These are phyloP conservation scores for Lachancea sp. DNA, from an alignment of 805 yeast genomes.

Conservation along the genomic window DNA sequence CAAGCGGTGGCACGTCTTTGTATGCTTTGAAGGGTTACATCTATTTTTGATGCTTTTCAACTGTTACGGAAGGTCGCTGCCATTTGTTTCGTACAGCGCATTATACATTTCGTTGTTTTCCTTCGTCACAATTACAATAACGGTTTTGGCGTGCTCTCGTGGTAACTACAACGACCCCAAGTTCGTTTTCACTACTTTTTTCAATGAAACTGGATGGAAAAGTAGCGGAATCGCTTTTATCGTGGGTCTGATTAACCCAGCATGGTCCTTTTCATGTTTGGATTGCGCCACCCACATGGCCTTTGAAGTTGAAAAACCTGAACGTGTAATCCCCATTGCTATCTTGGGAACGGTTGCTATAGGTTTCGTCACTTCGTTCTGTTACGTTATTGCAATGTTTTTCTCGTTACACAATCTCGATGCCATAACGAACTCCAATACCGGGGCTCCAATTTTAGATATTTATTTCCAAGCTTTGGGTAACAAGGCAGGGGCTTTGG, in stretches of 20 bases:
- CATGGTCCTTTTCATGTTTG: slow-evolving; percentile 64
- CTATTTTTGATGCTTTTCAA: slow-evolving; percentile 44
- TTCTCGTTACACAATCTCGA: slow-evolving; percentile 53
- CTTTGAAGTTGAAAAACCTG: slow-evolving; percentile 58
- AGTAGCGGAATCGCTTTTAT: slow-evolving; percentile 55
- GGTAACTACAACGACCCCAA: slow-evolving; percentile 48
- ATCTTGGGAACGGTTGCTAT: slow-evolving; percentile 62
- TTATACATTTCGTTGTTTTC: slow-evolving; percentile 50
- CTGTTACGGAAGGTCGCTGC: slow-evolving; percentile 49
- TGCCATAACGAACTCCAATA: slow-evolving; percentile 40
- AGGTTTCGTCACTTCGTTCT: slow-evolving; percentile 58
- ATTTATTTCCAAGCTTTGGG: slow-evolving; percentile 54
- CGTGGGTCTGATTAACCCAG: slow-evolving; percentile 62
- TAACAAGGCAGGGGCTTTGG: slow-evolving; percentile 51
- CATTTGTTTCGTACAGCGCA: slow-evolving; percentile 44
- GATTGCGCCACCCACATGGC: slow-evolving; percentile 72
- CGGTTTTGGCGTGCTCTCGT: slow-evolving; percentile 49
- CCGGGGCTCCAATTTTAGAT: slow-evolving; percentile 62
- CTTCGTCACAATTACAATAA: slow-evolving; percentile 49
- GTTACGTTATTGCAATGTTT: slow-evolving; percentile 52
- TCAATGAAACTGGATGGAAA: slow-evolving; percentile 58
- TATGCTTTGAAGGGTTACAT: slow-evolving; percentile 45
- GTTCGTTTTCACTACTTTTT: slow-evolving; percentile 54
- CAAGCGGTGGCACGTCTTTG: slow-evolving; percentile 52
- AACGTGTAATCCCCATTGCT: slow-evolving; percentile 57